Percentiles rank a stretch among this genome's conserved stretches.
These are phyloP conservation scores for Cercospora sp. DNA, from an alignment of 2,329 filamentous ascomycete species.

Conservation along the genomic window DNA sequence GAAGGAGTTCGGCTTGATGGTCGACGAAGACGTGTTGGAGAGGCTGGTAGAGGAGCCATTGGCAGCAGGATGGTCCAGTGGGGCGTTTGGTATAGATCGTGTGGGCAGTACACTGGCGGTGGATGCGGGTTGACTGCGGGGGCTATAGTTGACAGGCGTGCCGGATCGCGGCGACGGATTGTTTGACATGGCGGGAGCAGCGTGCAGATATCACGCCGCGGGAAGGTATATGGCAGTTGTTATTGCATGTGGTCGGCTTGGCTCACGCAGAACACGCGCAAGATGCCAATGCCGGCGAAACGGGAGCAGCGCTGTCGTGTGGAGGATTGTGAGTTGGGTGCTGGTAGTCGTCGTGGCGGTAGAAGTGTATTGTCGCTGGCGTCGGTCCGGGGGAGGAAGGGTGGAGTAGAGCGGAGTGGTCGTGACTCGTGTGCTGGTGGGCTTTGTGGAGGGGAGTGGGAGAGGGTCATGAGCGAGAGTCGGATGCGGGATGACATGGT, in stretches of 20 bases:
- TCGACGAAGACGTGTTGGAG: constrained; percentile 14
- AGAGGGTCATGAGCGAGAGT: not conserved
- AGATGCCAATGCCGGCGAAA: not conserved
- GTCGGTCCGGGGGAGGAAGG: too few relatives aligned
- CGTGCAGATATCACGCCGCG: not conserved
- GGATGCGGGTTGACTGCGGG: constrained; percentile 15
- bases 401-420: not conserved
- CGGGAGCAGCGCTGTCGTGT: not conserved
- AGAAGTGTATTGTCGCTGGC: not conserved
- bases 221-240: not conserved
- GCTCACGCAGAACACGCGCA: not conserved
- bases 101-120: constrained; percentile 28
- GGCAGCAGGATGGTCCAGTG: constrained; percentile 23
- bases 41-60: constrained; percentile 5
- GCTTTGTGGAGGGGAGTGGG: not conserved
- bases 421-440: not conserved
- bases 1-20: constrained; percentile 24
- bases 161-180: constrained; percentile 25
- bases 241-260: constrained; percentile 1
- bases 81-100: constrained; percentile 29
- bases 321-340: not conserved
- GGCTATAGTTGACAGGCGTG: constrained; percentile 23
- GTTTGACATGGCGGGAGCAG: constrained; percentile 19
- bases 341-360: not conserved
- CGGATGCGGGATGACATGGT: not conserved